phyloP scores from a whole-genome alignment of 352 stramenopile species.

The Thalassiosira pacifica region DNA sequence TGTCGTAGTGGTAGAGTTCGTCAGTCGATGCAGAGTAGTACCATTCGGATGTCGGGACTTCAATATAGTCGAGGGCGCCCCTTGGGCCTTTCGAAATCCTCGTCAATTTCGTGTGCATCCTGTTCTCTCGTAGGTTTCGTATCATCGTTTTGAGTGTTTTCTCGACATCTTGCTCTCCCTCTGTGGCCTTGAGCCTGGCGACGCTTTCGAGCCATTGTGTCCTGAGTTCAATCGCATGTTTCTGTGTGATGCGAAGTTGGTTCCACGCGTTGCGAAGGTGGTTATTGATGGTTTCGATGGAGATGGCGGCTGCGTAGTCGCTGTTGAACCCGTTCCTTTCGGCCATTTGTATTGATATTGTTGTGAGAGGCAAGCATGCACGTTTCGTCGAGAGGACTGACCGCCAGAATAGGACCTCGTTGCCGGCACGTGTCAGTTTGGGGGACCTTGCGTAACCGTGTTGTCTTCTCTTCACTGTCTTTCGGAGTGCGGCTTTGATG shows the following conservation, averaged over 20 bases:
- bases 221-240: background rate
- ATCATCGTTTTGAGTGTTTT: no score
- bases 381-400: background rate
- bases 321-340: no score
- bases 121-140: background rate
- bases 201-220: constrained; percentile 9
- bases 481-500: background rate
- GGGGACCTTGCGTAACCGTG: background rate
- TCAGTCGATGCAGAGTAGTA: constrained; percentile 3
- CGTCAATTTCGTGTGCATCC: background rate
- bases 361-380: background rate
- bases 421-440: background rate
- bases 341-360: no score
- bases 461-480: background rate
- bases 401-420: background rate
- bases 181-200: background rate
- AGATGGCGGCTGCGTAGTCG: no score
- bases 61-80: background rate
- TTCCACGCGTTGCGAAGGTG: background rate
- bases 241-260: background rate
- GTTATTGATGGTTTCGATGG: background rate
- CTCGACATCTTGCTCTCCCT: background rate
- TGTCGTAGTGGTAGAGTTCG: constrained; percentile 31
- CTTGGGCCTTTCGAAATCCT: background rate
- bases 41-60: constrained; percentile 21